Conservation (phyloP, 306 rosid genomes). For the Oemleria cerasiformis region DNA sequence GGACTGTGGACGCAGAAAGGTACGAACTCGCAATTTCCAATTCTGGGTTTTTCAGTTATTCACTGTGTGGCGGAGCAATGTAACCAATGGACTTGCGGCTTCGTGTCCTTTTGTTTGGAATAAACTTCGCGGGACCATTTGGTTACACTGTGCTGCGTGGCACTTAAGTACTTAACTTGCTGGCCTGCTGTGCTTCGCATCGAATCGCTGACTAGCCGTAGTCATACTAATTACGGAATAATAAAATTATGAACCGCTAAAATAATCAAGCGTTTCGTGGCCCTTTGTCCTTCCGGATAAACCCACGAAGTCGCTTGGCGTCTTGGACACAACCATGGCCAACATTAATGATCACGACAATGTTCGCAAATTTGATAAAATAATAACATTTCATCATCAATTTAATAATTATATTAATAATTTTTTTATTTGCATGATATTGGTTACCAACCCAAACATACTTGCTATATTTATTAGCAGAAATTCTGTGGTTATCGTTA, state of each 20-base stretch:
- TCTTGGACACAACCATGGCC: background rate
- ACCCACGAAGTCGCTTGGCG: background rate
- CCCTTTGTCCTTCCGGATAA: background rate
- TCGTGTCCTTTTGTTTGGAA: background rate
- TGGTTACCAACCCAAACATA: constrained; percentile 15
- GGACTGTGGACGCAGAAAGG: constrained; percentile 74
- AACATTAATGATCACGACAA: constrained; percentile 24
- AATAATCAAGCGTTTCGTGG: background rate
- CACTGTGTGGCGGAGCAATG: constrained; percentile 1
- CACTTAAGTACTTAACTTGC: background rate
- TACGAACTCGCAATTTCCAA: constrained; percentile 23
- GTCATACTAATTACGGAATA: background rate
- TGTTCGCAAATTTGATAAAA: background rate
- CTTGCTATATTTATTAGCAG: background rate
- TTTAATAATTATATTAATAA: background rate
- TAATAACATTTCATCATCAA: background rate
- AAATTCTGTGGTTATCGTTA: no score
- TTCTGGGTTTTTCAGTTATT: background rate
- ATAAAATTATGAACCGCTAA: background rate
- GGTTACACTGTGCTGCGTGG: background rate
- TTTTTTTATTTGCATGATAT: background rate
- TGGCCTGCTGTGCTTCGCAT: background rate
- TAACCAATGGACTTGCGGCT: background rate
- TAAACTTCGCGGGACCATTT: background rate
- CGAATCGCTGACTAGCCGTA: background rate